Evolutionary conservation across 345 rosid species (phyloP).

Genomic region (Acer campestre): DNA sequence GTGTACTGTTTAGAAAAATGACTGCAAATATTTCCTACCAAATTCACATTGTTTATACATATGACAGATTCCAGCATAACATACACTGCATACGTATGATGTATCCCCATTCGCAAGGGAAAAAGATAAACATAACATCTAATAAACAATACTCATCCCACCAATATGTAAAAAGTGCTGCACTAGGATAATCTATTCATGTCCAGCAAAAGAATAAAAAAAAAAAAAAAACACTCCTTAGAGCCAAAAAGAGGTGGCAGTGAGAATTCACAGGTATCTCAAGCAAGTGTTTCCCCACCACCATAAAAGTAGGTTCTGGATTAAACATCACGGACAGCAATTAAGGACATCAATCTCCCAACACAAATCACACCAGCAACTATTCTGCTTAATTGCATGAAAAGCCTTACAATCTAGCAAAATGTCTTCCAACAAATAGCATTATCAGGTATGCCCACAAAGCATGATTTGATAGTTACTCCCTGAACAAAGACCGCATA

Average conservation of each 20-base stretch:
- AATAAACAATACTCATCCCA: neutral
- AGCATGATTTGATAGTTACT: neutral
- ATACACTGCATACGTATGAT: neutral
- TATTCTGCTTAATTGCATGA: neutral
- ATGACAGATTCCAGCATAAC: neutral
- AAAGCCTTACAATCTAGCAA: slow-evolving; percentile 6
- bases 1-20: neutral
- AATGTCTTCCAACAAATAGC: neutral
- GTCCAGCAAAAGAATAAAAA: neutral
- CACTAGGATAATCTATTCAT: neutral
- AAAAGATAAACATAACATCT: neutral
- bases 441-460: neutral
- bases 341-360: neutral
- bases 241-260: neutral
- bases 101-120: neutral
- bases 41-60: neutral
- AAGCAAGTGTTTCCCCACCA: neutral
- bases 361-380: neutral
- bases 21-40: neutral
- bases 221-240: neutral
- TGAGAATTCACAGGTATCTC: neutral
- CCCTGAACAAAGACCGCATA: neutral
- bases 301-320: neutral
- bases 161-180: neutral
- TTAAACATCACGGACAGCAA: neutral